Percentiles rank a stretch among this genome's conserved stretches.
These are phyloP conservation scores for Aegilops sharonensis DNA, from an alignment of 176 grass and related monocot genomes.

Conservation along the genomic window DNA sequence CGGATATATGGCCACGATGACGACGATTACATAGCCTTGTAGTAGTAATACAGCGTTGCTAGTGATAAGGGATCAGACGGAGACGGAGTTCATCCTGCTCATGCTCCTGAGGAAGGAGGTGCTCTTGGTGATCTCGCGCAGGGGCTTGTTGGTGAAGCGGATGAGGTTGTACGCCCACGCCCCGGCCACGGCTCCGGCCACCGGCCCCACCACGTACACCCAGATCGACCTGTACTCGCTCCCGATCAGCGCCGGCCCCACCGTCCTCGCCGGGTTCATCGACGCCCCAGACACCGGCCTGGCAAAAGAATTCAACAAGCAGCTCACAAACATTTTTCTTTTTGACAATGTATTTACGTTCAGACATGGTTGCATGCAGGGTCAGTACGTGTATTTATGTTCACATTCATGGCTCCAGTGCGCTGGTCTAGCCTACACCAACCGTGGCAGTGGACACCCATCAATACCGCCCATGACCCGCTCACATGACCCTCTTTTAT, in stretches of 20 bases:
- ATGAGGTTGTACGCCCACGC: conserved; percentile 98
- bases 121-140: conserved; percentile 89
- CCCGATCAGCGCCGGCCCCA: conserved; percentile 68
- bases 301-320: neutral
- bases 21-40: too few relatives aligned
- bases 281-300: conserved; percentile 81
- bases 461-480: neutral
- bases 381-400: conserved; percentile 4
- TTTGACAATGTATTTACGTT: too few relatives aligned
- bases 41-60: too few relatives aligned
- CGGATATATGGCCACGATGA: neutral
- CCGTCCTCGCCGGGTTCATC: conserved; percentile 82
- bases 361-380: neutral
- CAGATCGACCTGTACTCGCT: conserved; percentile 64
- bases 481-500: conserved; percentile 43
- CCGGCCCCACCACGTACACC: conserved; percentile 73
- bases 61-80: neutral
- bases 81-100: conserved; percentile 47
- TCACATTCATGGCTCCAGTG: conserved; percentile 27
- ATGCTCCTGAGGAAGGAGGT: conserved; percentile 83
- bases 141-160: conserved; percentile 95
- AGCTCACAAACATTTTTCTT: neutral
- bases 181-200: conserved; percentile 66
- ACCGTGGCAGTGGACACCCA: conserved; percentile 22
- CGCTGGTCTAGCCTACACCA: conserved; percentile 32